Evolutionary conservation across 495 filamentous ascomycete species (phyloP).

Genomic region (Lasiosphaeria miniovina): DNA sequence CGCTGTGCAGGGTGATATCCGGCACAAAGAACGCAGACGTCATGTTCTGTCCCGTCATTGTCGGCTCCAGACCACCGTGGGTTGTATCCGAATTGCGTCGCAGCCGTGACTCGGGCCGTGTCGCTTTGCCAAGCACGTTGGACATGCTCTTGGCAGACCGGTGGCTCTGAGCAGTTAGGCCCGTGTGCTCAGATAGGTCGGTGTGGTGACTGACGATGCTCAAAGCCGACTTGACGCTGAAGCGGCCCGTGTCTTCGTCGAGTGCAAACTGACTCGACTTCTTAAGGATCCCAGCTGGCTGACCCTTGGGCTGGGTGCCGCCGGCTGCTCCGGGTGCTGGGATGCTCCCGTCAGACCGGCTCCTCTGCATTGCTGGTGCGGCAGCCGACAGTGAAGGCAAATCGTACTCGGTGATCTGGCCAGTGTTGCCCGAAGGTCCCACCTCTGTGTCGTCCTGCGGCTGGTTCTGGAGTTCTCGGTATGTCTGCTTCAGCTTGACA

Average conservation of each 20-base stretch:
- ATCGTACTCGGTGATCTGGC: conserved; percentile 25
- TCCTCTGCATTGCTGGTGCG: conserved; percentile 15
- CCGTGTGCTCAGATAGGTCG: conserved; percentile 18
- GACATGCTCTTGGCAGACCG: conserved; percentile 15
- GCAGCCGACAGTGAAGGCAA: conserved; percentile 17
- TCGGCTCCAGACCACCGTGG: conserved; percentile 21
- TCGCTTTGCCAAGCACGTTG: conserved; percentile 15
- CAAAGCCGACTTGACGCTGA: conserved; percentile 41
- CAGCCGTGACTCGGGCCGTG: conserved; percentile 25
- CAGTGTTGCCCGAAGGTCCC: conserved; percentile 19
- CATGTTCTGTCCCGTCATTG: conserved; percentile 55
- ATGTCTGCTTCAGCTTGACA: conserved; percentile 34
- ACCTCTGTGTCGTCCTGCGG: conserved; percentile 18
- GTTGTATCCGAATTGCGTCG: conserved; percentile 34
- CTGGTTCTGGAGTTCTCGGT: conserved; percentile 30
- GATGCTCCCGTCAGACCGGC: conserved; percentile 22
- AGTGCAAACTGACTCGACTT: conserved; percentile 40
- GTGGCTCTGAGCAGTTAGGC: conserved; percentile 17
- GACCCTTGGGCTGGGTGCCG: conserved; percentile 23
- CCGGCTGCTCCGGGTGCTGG: conserved; percentile 12
- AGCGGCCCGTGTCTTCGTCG: conserved; percentile 39
- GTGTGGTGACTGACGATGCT: conserved; percentile 33
- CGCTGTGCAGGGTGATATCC: conserved; percentile 43
- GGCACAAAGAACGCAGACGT: conserved; percentile 71
- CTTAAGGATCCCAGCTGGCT: conserved; percentile 41